Percentiles rank a stretch among this genome's conserved stretches.
phyloP scores from a whole-genome alignment of 495 filamentous ascomycete species.

The Platismatia glauca region DNA sequence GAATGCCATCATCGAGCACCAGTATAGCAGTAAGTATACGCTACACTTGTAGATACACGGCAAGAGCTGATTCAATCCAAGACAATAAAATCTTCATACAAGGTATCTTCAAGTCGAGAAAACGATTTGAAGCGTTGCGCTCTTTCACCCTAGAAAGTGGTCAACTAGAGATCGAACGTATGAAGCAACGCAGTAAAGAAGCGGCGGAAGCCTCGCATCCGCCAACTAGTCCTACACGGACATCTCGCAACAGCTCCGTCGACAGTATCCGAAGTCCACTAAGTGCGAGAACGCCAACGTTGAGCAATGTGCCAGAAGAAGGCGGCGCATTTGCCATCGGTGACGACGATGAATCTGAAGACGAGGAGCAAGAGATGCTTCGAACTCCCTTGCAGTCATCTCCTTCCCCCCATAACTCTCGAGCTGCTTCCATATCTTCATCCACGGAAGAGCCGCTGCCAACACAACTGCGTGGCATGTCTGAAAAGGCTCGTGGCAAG shows the following conservation, averaged over 20 bases:
- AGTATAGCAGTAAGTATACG: conserved; percentile 60
- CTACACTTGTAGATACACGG: background rate
- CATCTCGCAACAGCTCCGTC: conserved; percentile 52
- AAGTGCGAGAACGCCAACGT: conserved; percentile 48
- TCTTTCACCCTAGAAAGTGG: conserved; percentile 93
- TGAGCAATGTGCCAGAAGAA: conserved; percentile 77
- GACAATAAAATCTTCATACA: conserved; percentile 81
- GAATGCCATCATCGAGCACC: conserved; percentile 86
- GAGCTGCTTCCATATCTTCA: conserved; percentile 62
- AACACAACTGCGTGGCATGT: conserved; percentile 90
- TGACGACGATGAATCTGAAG: conserved; percentile 78
- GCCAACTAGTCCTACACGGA: conserved; percentile 31
- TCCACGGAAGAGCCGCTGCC: conserved; percentile 73
- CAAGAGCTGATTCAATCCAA: conserved; percentile 29
- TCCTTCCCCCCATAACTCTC: conserved; percentile 60
- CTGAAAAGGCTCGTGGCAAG: conserved; percentile 94
- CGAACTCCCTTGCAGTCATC: conserved; percentile 61
- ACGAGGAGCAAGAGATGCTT: conserved; percentile 43
- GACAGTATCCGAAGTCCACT: conserved; percentile 65
- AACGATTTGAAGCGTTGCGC: conserved; percentile 79
- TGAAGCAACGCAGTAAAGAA: conserved; percentile 67
- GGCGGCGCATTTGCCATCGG: conserved; percentile 77
- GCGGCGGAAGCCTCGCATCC: conserved; percentile 31
- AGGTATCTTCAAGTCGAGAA: conserved; percentile 66
- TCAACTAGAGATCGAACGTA: conserved; percentile 82